Conservation (phyloP, 179 eudicot genomes). For the Carnegiea gigantea region DNA sequence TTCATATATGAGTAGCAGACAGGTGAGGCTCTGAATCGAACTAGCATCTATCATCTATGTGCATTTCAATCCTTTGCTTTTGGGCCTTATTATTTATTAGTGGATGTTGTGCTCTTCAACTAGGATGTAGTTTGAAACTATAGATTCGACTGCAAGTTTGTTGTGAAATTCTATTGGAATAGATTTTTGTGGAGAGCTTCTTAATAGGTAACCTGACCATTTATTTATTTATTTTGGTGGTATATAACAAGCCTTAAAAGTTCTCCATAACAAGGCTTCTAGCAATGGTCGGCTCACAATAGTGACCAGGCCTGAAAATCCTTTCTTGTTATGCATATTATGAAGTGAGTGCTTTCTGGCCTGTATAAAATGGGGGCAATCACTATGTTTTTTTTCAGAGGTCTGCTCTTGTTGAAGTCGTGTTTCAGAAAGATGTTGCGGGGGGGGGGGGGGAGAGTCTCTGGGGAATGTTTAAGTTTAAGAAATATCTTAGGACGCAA, state of each 20-base stretch:
- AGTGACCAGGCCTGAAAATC: not conserved
- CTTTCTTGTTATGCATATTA: not conserved
- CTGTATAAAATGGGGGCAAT: not conserved
- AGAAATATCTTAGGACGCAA: not conserved
- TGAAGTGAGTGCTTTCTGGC: not conserved
- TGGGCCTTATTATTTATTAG: not conserved
- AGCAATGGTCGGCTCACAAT: not conserved
- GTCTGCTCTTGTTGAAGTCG: not conserved
- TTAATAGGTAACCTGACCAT: not conserved
- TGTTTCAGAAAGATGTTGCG: not conserved
- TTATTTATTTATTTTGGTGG: not conserved
- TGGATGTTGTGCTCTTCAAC: not conserved
- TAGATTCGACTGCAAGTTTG: not conserved
- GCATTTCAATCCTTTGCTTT: not conserved
- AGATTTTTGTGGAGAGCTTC: not conserved
- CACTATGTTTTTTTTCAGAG: not conserved
- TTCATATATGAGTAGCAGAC: constrained; percentile 60
- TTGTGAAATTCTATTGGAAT: not conserved
- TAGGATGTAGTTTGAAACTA: not conserved
- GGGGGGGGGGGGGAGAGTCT: no score
- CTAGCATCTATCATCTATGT: not conserved
- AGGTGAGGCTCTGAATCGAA: constrained; percentile 46
- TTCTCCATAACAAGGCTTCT: not conserved
- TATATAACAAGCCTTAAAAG: not conserved
- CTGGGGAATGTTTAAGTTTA: no score